phyloP scores from a whole-genome alignment of 2,329 filamentous ascomycete genomes.

The Hypoxylon sp. region DNA sequence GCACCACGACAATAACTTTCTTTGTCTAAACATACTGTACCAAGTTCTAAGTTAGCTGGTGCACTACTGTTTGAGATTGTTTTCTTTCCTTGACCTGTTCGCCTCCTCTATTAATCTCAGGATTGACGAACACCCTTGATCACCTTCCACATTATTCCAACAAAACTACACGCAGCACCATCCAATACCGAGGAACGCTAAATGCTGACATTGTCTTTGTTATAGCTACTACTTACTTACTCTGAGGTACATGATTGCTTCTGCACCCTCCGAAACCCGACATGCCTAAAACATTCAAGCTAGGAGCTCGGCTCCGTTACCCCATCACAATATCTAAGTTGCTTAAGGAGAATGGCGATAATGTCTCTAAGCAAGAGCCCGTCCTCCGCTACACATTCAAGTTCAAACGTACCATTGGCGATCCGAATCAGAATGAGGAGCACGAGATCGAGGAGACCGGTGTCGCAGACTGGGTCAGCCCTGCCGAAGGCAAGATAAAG shows the following conservation, averaged over 20 bases:
- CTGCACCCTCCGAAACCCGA: conserved; percentile 5
- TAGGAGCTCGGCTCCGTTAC: conserved; percentile 78
- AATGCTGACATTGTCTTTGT: conserved; percentile 15
- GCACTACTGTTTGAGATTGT: neutral
- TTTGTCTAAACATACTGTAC: conserved; percentile 10
- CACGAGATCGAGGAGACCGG: conserved; percentile 75
- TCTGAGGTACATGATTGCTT: conserved; percentile 18
- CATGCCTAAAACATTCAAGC: conserved; percentile 58
- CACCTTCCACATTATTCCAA: neutral
- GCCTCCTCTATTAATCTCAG: conserved; percentile 5
- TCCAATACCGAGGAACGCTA: neutral
- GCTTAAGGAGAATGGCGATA: conserved; percentile 77
- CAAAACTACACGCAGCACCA: neutral
- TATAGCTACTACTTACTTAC: too few relatives aligned
- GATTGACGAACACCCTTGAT: neutral
- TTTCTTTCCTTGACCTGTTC: neutral
- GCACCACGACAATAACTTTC: neutral
- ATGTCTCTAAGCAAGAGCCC: conserved; percentile 77
- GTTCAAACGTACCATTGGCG: conserved; percentile 78
- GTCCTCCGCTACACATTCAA: conserved; percentile 90
- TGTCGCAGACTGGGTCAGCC: conserved; percentile 80
- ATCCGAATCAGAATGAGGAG: conserved; percentile 66
- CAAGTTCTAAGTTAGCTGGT: neutral
- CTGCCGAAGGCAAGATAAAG: conserved; percentile 80
- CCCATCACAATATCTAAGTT: conserved; percentile 92